phyloP scores from a whole-genome alignment of 208 protist genomes.

The Acanthamoeba polyphaga region DNA sequence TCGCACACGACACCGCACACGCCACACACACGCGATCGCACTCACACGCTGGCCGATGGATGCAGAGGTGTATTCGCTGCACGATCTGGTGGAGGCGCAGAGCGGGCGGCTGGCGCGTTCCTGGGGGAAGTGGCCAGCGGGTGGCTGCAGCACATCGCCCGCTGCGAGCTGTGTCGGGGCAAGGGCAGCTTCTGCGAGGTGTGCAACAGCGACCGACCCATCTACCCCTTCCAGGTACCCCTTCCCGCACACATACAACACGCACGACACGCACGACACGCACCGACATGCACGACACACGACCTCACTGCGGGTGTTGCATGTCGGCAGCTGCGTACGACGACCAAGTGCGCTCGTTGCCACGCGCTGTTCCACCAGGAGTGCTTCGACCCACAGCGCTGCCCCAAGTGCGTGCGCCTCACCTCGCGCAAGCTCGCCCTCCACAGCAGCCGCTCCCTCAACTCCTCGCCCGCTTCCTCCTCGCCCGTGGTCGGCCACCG shows the following conservation, averaged over 20 bases:
- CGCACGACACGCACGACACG: background rate
- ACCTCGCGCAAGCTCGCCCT: background rate
- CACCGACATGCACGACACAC: background rate
- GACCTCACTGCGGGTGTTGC: background rate
- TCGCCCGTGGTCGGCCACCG: background rate
- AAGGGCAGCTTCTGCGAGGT: constrained; percentile 57
- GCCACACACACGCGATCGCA: too few relatives aligned
- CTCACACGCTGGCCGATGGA: too few relatives aligned
- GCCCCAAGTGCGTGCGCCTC: constrained; percentile 61
- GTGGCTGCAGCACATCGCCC: background rate
- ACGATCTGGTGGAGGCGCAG: background rate
- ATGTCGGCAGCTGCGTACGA: background rate
- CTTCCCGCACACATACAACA: too few relatives aligned
- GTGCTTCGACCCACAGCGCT: constrained; percentile 38
- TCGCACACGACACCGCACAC: too few relatives aligned
- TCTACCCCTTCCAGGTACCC: constrained; percentile 44
- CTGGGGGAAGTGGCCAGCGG: background rate
- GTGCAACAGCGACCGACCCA: constrained; percentile 20
- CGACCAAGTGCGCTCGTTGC: background rate
- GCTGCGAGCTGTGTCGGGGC: constrained; percentile 33
- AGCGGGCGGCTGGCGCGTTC: background rate
- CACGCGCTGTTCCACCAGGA: constrained; percentile 28
- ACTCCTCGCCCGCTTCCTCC: background rate
- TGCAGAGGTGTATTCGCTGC: constrained; percentile 46
- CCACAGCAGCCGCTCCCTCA: background rate